Base-by-base conservation (phyloP, 129 eudicot species). In the Escallonia rubra region DNA sequence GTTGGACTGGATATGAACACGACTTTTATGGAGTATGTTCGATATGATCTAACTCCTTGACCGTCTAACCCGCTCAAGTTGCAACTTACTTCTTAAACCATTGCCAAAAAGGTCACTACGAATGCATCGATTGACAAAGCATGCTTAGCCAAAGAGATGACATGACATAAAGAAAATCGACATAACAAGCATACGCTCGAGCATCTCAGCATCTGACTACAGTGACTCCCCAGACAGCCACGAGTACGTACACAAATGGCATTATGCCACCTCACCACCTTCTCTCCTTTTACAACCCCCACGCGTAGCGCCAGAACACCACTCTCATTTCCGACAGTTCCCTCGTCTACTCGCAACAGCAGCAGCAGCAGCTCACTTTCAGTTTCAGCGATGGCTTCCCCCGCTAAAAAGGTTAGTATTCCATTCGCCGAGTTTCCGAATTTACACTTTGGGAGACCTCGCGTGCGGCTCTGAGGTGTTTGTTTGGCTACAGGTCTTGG, bases 401-500 rank as follows among this genome's bases (percentile, higher is more conserved):
- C 88, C 34, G 70, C 82, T 57, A 76, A 69, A 43, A 87, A 81
- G 90, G 95, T 84, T 54, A 47, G 12, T 8, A 3, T 38, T 53
- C 43, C 69, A 11, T 9, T 39, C 14, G 23, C 14, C 59, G 23
- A 50, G 2, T 0, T 16, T 4, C n/a, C 9, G 12, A 15, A 14
- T 4, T 16, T 56, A 6, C 4, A 41, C 34, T 11, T 61, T 23
- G 11, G 42, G 56, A 15, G 34, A 41, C 4, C 61, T 47, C 47
- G 7, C 4, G 41, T 42, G 14, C 9, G 16, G 34, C 40, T 43
- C 41, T 14, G 44, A 42, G 42, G 69, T 65, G 15, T 15, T 44
- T 66, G 60, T 50, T 65, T 6, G 40, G 45, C 43, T 64, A 15
- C 77, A 94, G 93, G 99, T 78, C 61, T 87, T 94, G 87, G 89